Base-by-base conservation (phyloP, 2,329 filamentous ascomycete species). In the Claviceps fusiformis region DNA sequence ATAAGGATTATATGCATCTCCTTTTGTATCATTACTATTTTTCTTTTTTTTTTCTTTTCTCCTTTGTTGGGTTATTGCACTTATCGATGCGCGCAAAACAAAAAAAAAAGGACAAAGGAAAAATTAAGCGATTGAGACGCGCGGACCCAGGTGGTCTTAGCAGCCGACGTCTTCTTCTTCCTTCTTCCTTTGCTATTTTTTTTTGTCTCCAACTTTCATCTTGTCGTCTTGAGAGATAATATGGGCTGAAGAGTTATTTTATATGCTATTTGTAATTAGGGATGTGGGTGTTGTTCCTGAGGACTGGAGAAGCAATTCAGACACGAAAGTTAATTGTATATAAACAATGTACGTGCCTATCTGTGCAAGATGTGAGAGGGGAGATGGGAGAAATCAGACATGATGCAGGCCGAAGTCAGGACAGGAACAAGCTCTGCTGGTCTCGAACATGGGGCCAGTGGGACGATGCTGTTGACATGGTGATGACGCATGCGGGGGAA, bases 111-210 rank as follows among this genome's bases (percentile, higher is more conserved):
- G 31, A 33, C 5, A 33, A 33, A 33, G 31, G 9, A 37, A 10
- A 37, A 37, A 37, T 7, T 15, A 47, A n/a, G 54, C 44, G 44
- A 35, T 31, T 39, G 54, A 41, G 43, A 50, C 24, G 47, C 39
- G 57, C 60, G 60, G 65, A 63, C 67, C 67, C 67, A 61, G 67
- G 67, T 59, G 67, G 67, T 64, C 67, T 63, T 58, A 57, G 53
- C 59, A 61, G 44, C 39, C 37, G 15, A 29, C 31, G 35, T 19
- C n/a, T 35, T 24, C 17, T 44, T 49, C 27, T 37, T 37, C 9
- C 5, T 33, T 33, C 9, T 9, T 33, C 9, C 9, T 33, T 33
- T 33, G 5, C 31, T 33, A 6, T 33, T 33, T 9, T 33, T 33
- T 33, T 43, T 19, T 19, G 19, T 19, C 19, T 19, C 19, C n/a